Base-by-base conservation (phyloP, 148 eudicot species). In the Silene conica region DNA sequence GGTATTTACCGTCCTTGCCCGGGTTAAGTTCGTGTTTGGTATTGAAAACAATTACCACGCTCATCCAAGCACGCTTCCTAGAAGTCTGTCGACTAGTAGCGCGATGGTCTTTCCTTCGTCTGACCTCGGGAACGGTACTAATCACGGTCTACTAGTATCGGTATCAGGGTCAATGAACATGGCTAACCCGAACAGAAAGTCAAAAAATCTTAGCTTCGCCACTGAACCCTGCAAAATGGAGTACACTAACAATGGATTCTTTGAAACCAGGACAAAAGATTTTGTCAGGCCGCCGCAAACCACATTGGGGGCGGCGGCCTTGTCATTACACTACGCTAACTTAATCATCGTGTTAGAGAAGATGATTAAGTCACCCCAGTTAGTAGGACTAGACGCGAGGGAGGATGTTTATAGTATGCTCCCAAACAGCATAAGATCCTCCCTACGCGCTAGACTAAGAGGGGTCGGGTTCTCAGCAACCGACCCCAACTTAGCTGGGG, bases 361-460 rank as follows among this genome's bases (percentile, higher is more conserved):
- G 79, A 89, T 94, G 98, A 85, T 88, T 56, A 87, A 81, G 73
- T 76, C 93, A 11, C 98, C 98, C 8, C 98, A 94, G 11, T 34
- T 94, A 28, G 91, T 94, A 23, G 98, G 98, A 0, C 74, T 81
- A 0, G 98, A 91, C 68, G 97, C 97, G 0, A 83, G 97, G 71
- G 97, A 94, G 46, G 98, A 94, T 74, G 81, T 94, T 3, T 94
- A 94, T 63, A 73, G 84, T 21, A 91, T 94, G 98, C 84, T 94
- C 0, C 97, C 98, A 0, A 80, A 69, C 11, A 94, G 93, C 75
- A 82, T 94, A 74, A 74, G 96, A 68, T 80, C 84, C 13, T 72
- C 86, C 26, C 78, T 94, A 2, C 79, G 96, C 71, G 76, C 81
- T 0, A 72, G 97, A 62, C 75, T 92, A 67, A 88, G 80, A 76